Evolutionary conservation across 75 land plant genomes (phyloP), one percentile per base, ranked within the genome.

Genomic region (Chamaecyparis obtusa): DNA sequence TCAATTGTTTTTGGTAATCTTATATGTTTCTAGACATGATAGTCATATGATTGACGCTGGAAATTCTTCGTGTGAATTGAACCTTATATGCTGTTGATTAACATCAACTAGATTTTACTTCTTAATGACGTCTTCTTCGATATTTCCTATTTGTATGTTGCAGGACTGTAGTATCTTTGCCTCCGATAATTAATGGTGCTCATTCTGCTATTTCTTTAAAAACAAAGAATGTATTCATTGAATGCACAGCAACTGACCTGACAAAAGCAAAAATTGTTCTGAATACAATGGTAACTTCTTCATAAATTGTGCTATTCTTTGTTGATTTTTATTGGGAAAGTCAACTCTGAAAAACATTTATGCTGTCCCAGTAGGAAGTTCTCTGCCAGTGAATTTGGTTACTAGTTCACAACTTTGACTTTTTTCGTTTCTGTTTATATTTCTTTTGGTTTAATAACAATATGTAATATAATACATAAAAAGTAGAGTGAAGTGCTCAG

Each of bases 241-340:
- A 98, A 89, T 98, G 99, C 88, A 98, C 99, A 83, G 99, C 99
- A 35, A 97, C 99, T 46, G 99, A 98, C 90, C 88, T 97, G 89
- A 95, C 97, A 36, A 97, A 97, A 90, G 99, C 99, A 39, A 97
- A 95, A 36, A 94, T 97, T 91, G 99, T 97, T 56, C 90, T 98
- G 72, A 98, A 97, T 83, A 98, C 99, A 71, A 90, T 96, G 96
- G 99, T 95, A 90, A 64, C 87, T 84, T 75, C 2, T 21, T 85
- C 21, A 64, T 64, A 24, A 24, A 64, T 7, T 43, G 6, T 27
- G 24, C 27, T 86, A 54, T 74, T 67, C 24, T 85, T 85, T 64
- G 30, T 21, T 85, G 39, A 6, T 30, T 85, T 51, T 64, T 30
- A 46, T 55, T 9, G 35, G n/a, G 46, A 39, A 80, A 24, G 48